Evolutionary conservation across 2,329 filamentous ascomycete genomes (phyloP).

Genomic region (Fusarium tanahbumbuense): DNA sequence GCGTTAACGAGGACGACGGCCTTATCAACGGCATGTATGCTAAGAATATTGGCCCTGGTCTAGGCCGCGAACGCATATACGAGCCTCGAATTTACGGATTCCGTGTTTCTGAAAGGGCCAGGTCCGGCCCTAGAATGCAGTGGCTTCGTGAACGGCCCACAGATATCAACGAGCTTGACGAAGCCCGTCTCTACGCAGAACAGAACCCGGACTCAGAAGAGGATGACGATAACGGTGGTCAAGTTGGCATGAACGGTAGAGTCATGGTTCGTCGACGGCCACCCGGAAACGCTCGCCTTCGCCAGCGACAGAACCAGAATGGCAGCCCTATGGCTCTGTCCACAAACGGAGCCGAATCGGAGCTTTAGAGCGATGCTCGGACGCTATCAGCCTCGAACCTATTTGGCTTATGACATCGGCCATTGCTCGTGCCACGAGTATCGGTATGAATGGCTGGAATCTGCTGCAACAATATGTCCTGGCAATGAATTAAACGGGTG

Average conservation of each 20-base stretch:
- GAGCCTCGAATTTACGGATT: slow-evolving; percentile 98
- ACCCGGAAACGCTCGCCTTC: slow-evolving; percentile 56
- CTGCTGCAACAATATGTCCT: background rate
- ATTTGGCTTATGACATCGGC: background rate
- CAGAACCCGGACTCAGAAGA: slow-evolving; percentile 69
- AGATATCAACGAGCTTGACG: slow-evolving; percentile 85
- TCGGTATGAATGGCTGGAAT: background rate
- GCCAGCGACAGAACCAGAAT: slow-evolving; percentile 61
- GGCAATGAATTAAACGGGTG: slow-evolving; percentile 6
- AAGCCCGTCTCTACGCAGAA: slow-evolving; percentile 68
- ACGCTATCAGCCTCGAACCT: background rate
- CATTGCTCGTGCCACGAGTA: background rate
- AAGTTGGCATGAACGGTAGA: slow-evolving; percentile 56
- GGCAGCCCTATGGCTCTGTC: slow-evolving; percentile 69
- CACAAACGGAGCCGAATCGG: slow-evolving; percentile 67
- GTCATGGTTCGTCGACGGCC: slow-evolving; percentile 58
- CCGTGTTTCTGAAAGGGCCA: slow-evolving; percentile 88
- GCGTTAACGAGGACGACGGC: slow-evolving; percentile 57
- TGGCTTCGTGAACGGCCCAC: slow-evolving; percentile 90
- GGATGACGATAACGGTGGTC: slow-evolving; percentile 63
- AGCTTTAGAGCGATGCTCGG: slow-evolving; percentile 55
- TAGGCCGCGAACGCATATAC: slow-evolving; percentile 87
- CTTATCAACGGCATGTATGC: slow-evolving; percentile 88
- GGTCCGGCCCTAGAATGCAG: slow-evolving; percentile 93
- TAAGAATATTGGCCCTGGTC: slow-evolving; percentile 86